phyloP scores from a whole-genome alignment of 148 eudicot genomes.

The Mesembryanthemum crystallinum region DNA sequence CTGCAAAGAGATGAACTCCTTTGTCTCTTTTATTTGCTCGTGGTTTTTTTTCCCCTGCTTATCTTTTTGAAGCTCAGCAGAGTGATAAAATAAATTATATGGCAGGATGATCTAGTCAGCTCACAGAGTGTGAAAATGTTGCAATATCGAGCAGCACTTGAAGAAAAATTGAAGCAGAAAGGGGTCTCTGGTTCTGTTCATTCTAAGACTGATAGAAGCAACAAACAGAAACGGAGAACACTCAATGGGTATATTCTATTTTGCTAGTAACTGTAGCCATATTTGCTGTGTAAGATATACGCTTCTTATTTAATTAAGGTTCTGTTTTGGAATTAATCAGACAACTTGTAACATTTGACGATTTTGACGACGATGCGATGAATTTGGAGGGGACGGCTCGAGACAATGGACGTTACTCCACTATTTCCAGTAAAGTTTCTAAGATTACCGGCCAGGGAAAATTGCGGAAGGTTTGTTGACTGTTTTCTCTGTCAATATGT shows the following conservation, averaged over 20 bases:
- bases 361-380: constrained; percentile 77
- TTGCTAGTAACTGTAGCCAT: neutral
- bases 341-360: constrained; percentile 68
- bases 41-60: neutral
- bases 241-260: constrained; percentile 53
- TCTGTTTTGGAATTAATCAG: constrained; percentile 36
- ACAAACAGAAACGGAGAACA: constrained; percentile 34
- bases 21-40: neutral
- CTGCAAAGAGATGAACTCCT: neutral
- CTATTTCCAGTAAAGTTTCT: constrained; percentile 45
- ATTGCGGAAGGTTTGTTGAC: constrained; percentile 42
- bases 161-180: constrained; percentile 78
- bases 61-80: constrained; percentile 4
- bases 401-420: constrained; percentile 29
- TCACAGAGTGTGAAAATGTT: constrained; percentile 78
- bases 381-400: constrained; percentile 38
- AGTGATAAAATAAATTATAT: constrained; percentile 17
- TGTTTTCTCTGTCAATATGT: neutral
- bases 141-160: constrained; percentile 73
- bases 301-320: neutral
- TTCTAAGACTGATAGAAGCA: constrained; percentile 34
- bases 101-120: constrained; percentile 59
- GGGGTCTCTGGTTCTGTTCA: constrained; percentile 51
- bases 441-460: constrained; percentile 37
- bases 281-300: neutral